Percentiles rank a stretch among this genome's conserved stretches.
phyloP scores from a whole-genome alignment of 2,329 filamentous ascomycete genomes.

The Cladosporium oxysporum region DNA sequence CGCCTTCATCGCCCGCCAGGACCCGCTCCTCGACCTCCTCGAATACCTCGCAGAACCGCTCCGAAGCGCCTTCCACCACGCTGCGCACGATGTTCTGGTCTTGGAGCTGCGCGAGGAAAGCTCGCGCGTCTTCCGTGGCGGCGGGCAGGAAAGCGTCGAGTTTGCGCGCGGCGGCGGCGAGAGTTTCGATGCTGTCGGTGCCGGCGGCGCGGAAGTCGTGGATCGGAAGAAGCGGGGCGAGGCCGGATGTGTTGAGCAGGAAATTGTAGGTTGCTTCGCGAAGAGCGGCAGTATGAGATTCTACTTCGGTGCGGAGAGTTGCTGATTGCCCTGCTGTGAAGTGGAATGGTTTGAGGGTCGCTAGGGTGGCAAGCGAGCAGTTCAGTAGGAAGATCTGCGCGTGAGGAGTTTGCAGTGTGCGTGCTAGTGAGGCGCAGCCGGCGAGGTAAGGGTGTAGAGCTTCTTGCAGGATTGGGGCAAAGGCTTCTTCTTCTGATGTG shows the following conservation, averaged over 20 bases:
- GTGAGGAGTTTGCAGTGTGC: slow-evolving; percentile 59
- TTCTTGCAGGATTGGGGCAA: slow-evolving; percentile 73
- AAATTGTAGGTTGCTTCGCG: slow-evolving; percentile 61
- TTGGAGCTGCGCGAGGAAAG: slow-evolving; percentile 73
- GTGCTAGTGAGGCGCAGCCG: slow-evolving; percentile 70
- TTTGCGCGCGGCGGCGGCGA: slow-evolving; percentile 70
- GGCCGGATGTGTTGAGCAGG: slow-evolving; percentile 72
- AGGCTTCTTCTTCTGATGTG: slow-evolving; percentile 46
- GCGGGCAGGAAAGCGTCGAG: slow-evolving; percentile 91
- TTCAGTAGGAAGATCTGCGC: slow-evolving; percentile 73
- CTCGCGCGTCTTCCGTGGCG: slow-evolving; percentile 86
- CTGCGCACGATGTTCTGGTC: slow-evolving; percentile 70
- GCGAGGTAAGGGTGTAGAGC: slow-evolving; percentile 84
- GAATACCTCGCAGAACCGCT: slow-evolving; percentile 83
- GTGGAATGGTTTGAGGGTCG: slow-evolving; percentile 56
- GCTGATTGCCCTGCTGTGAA: slow-evolving; percentile 56
- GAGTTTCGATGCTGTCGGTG: slow-evolving; percentile 29
- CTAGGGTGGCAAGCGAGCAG: slow-evolving; percentile 63
- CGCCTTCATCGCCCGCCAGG: slow-evolving; percentile 57
- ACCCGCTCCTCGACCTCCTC: slow-evolving; percentile 66
- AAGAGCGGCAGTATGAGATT: slow-evolving; percentile 50
- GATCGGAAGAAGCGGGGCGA: slow-evolving; percentile 50
- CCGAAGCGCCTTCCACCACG: slow-evolving; percentile 80
- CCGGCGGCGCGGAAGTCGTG: slow-evolving; percentile 25
- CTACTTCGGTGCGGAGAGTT: slow-evolving; percentile 32